These are phyloP conservation scores for Acrodontium crateriforme DNA, from an alignment of 2,329 filamentous ascomycete genomes.

Conservation along the genomic window DNA sequence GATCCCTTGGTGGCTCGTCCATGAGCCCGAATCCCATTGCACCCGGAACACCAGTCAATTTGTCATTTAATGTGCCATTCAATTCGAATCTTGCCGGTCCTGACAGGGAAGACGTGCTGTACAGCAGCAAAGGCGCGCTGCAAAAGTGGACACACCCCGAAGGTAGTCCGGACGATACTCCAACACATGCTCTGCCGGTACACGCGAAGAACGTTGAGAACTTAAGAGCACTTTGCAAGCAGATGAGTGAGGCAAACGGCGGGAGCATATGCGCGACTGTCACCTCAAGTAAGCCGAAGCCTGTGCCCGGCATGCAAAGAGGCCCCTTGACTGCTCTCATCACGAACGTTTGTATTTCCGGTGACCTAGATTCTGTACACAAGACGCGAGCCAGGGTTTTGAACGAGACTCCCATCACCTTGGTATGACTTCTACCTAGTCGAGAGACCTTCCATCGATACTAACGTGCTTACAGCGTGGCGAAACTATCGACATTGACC, in stretches of 20 bases:
- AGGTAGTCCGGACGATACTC: slow-evolving; percentile 69
- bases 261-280: slow-evolving; percentile 68
- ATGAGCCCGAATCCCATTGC: slow-evolving; percentile 45
- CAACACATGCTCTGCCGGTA: slow-evolving; percentile 80
- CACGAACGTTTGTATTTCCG: slow-evolving; percentile 84
- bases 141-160: slow-evolving; percentile 88
- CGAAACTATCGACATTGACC: slow-evolving; percentile 85
- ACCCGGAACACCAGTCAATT: slow-evolving; percentile 67
- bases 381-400: slow-evolving; percentile 80
- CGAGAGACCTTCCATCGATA: slow-evolving; percentile 1
- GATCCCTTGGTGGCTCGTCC: slow-evolving; percentile 33
- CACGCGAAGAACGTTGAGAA: slow-evolving; percentile 76
- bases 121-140: slow-evolving; percentile 76
- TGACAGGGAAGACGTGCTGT: slow-evolving; percentile 86
- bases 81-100: slow-evolving; percentile 83
- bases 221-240: slow-evolving; percentile 65
- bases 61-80: slow-evolving; percentile 96
- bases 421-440: slow-evolving; percentile 49
- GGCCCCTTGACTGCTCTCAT: slow-evolving; percentile 37
- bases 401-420: slow-evolving; percentile 79
- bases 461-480: slow-evolving; percentile 52
- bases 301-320: slow-evolving; percentile 37
- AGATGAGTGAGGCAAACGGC: slow-evolving; percentile 54
- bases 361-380: slow-evolving; percentile 73
- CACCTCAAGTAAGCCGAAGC: slow-evolving; percentile 63